Percentiles rank a stretch among this genome's conserved stretches.
phyloP scores from a whole-genome alignment of 2,329 filamentous ascomycete species.

The Elsinoe batatas region DNA sequence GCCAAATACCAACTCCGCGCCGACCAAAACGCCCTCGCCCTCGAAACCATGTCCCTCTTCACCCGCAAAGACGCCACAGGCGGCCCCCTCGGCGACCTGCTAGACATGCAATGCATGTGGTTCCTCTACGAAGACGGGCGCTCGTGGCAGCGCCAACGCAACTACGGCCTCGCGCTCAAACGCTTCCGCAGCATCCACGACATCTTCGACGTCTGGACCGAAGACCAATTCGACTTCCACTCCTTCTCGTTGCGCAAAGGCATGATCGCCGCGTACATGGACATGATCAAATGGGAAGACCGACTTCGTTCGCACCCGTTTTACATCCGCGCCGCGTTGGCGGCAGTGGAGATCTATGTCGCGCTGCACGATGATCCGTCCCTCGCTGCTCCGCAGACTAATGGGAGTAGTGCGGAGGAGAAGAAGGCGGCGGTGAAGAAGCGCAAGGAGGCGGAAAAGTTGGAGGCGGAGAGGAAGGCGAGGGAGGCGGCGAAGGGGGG shows the following conservation, averaged over 20 bases:
- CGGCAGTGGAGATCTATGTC: slow-evolving; percentile 71
- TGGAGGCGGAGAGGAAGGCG: slow-evolving; percentile 42
- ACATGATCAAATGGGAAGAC: slow-evolving; percentile 96
- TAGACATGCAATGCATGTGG: slow-evolving; percentile 99
- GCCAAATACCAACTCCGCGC: slow-evolving; percentile 95
- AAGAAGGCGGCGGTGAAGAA: slow-evolving; percentile 62
- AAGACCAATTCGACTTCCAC: slow-evolving; percentile 99
- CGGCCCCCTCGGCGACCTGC: slow-evolving; percentile 78
- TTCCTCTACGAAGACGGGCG: slow-evolving; percentile 92
- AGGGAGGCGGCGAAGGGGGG: slow-evolving; percentile 48
- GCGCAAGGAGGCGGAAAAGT: slow-evolving; percentile 60
- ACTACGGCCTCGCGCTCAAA: slow-evolving; percentile 79
- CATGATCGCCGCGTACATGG: slow-evolving; percentile 86
- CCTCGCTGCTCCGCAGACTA: slow-evolving; percentile 56
- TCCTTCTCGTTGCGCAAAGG: slow-evolving; percentile 95
- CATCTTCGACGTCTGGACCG: slow-evolving; percentile 96
- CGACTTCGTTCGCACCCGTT: slow-evolving; percentile 84
- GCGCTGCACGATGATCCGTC: slow-evolving; percentile 66
- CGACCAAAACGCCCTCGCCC: slow-evolving; percentile 74
- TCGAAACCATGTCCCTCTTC: slow-evolving; percentile 87
- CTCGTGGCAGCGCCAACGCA: slow-evolving; percentile 71
- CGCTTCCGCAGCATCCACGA: slow-evolving; percentile 79
- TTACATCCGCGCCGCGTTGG: slow-evolving; percentile 73
- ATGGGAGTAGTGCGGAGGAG: slow-evolving; percentile 65
- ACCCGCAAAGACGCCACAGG: slow-evolving; percentile 83